Evolutionary conservation across 2,329 filamentous ascomycete species (phyloP).

Genomic region (Fusarium liriodendri): DNA sequence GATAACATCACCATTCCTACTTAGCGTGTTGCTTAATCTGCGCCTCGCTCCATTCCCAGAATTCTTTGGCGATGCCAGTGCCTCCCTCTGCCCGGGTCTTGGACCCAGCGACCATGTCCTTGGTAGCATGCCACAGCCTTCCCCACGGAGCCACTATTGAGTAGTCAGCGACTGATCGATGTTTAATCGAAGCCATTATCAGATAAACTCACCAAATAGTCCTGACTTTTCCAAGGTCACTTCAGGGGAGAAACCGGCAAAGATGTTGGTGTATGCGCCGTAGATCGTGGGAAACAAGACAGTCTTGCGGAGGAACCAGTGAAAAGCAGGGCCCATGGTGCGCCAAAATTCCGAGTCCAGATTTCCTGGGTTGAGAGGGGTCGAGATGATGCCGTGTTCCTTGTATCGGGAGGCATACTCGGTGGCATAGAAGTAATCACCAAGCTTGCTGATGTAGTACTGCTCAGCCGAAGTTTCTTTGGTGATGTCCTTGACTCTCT

Average conservation of each 20-base stretch:
- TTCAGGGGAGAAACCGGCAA: constrained; percentile 57
- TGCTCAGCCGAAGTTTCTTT: constrained; percentile 17
- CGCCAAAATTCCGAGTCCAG: constrained; percentile 53
- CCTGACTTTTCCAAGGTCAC: constrained; percentile 49
- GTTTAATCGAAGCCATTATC: no score
- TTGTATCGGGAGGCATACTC: constrained; percentile 46
- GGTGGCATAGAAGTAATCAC: constrained; percentile 46
- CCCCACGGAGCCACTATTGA: constrained; percentile 52
- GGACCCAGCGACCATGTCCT: constrained; percentile 43
- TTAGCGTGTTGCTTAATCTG: constrained; percentile 44
- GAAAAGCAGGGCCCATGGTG: constrained; percentile 30
- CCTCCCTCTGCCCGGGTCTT: constrained; percentile 50
- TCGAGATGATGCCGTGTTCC: constrained; percentile 45
- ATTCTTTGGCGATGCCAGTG: constrained; percentile 46
- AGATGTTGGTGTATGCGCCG: constrained; percentile 62
- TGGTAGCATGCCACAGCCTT: constrained; percentile 45
- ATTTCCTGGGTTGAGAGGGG: constrained; percentile 54
- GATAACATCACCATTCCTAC: not conserved
- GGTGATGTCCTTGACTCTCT: constrained; percentile 33
- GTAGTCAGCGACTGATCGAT: not conserved
- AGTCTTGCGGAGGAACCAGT: constrained; percentile 28
- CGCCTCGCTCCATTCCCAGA: constrained; percentile 54
- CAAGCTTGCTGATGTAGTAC: constrained; percentile 48
- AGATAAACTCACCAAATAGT: constrained; percentile 13
- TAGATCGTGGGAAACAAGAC: constrained; percentile 45